Conservation (phyloP, 2,329 filamentous ascomycete species). For the Huntiella bhutanensis region DNA sequence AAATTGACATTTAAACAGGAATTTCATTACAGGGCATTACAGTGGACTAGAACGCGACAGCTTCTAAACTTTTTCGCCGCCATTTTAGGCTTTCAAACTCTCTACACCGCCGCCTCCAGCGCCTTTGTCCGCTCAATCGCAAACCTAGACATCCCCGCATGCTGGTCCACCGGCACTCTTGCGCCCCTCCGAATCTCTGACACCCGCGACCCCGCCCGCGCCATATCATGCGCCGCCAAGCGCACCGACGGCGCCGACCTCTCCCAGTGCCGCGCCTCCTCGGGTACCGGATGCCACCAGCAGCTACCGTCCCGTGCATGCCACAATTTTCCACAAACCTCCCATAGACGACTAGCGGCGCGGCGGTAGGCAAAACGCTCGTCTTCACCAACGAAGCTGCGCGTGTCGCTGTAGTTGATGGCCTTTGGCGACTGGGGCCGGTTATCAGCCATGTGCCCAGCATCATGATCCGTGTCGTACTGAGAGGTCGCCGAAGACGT, state of each 20-base stretch:
- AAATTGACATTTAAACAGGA: no score
- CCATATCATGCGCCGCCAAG: conserved; percentile 1
- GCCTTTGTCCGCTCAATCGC: conserved; percentile 3
- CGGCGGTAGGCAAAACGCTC: conserved; percentile 67
- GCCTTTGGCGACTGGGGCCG: background rate
- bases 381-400: conserved; percentile 60
- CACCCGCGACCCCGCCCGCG: conserved; percentile 4
- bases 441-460: conserved; percentile 26
- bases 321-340: conserved; percentile 58
- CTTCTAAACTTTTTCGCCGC: background rate
- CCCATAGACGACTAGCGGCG: conserved; percentile 60
- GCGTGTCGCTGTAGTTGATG: conserved; percentile 48
- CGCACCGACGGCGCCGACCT: conserved; percentile 10
- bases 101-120: background rate
- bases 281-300: conserved; percentile 56
- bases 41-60: background rate
- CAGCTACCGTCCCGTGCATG: conserved; percentile 32
- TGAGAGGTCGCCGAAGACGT: conserved; percentile 24
- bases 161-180: conserved; percentile 3
- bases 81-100: background rate
- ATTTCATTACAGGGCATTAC: no score
- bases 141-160: conserved; percentile 9
- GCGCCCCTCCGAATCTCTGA: conserved; percentile 7
- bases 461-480: conserved; percentile 39
- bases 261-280: conserved; percentile 51